phyloP scores from a whole-genome alignment of 257 asterid species.

The Salvia hispanica region DNA sequence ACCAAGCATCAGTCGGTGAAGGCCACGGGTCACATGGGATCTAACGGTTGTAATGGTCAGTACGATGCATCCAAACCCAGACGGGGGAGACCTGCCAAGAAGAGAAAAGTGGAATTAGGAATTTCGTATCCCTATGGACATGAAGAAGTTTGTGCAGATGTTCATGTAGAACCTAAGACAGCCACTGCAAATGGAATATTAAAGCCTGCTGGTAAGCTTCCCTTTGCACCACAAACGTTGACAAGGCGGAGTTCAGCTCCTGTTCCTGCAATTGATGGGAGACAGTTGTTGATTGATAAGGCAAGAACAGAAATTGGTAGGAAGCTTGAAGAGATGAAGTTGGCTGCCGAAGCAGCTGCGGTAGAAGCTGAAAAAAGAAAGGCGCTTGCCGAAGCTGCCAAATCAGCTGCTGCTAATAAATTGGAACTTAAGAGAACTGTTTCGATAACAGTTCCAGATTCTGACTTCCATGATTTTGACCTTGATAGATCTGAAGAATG shows the following conservation, averaged over 20 bases:
- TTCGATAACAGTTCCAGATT: slow-evolving; percentile 83
- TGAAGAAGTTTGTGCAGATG: slow-evolving; percentile 37
- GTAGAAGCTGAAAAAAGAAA: slow-evolving; percentile 60
- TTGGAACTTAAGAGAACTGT: slow-evolving; percentile 57
- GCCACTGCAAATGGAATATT: slow-evolving; percentile 48
- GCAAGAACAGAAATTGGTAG: slow-evolving; percentile 63
- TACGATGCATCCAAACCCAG: slow-evolving; percentile 49
- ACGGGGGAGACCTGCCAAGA: slow-evolving; percentile 84
- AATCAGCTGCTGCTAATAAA: slow-evolving; percentile 32
- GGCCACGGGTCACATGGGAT: slow-evolving; percentile 38
- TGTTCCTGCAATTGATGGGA: slow-evolving; percentile 65
- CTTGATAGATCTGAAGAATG: slow-evolving; percentile 82
- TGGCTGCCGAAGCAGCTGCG: slow-evolving; percentile 61
- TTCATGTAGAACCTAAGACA: slow-evolving; percentile 40
- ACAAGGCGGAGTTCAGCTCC: slow-evolving; percentile 43
- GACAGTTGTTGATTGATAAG: slow-evolving; percentile 70
- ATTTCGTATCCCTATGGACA: slow-evolving; percentile 41
- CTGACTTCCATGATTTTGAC: slow-evolving; percentile 96
- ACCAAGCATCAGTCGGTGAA: slow-evolving; percentile 46
- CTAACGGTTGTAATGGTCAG: slow-evolving; percentile 43
- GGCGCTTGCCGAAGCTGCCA: slow-evolving; percentile 46
- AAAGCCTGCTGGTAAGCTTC: slow-evolving; percentile 48
- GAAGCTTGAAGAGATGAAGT: slow-evolving; percentile 65
- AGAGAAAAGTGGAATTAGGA: slow-evolving; percentile 59
- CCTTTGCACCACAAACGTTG: slow-evolving; percentile 47